Percentiles rank a stretch among this genome's conserved stretches.
phyloP scores from a whole-genome alignment of 257 asterid genomes.

The Przewalskia tangutica region DNA sequence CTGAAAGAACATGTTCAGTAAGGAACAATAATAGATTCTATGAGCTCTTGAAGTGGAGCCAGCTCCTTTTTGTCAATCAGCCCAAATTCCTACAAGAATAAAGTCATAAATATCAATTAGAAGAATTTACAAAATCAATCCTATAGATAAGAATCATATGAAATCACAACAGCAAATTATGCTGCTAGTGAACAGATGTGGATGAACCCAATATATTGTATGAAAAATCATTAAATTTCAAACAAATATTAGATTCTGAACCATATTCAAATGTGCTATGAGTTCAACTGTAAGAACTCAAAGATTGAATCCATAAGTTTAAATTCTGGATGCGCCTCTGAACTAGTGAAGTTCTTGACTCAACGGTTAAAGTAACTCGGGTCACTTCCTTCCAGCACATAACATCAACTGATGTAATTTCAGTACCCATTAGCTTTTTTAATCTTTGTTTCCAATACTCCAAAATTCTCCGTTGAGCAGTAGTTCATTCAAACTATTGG shows the following conservation, averaged over 20 bases:
- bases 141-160: not conserved
- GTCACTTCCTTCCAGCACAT: not conserved
- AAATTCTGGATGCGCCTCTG: too few species aligned
- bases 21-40: slow-evolving; percentile 61
- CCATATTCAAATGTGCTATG: too few species aligned
- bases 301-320: too few species aligned
- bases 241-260: too few species aligned
- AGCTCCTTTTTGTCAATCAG: slow-evolving; percentile 85
- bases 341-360: not conserved
- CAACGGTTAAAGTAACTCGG: not conserved
- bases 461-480: too few species aligned
- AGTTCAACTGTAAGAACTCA: too few species aligned
- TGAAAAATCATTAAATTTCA: too few species aligned
- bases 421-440: not conserved
- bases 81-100: slow-evolving; percentile 54
- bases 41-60: slow-evolving; percentile 82
- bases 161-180: not conserved
- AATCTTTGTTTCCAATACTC: too few species aligned
- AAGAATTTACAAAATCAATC: not conserved
- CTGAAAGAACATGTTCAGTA: slow-evolving; percentile 17
- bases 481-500: too few species aligned
- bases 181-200: not conserved
- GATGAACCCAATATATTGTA: too few species aligned
- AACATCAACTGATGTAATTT: not conserved
- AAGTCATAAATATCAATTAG: not conserved